Percentiles rank a stretch among this genome's conserved stretches.
phyloP scores from a whole-genome alignment of 2,329 filamentous ascomycete genomes.

The Fusarium illudens region DNA sequence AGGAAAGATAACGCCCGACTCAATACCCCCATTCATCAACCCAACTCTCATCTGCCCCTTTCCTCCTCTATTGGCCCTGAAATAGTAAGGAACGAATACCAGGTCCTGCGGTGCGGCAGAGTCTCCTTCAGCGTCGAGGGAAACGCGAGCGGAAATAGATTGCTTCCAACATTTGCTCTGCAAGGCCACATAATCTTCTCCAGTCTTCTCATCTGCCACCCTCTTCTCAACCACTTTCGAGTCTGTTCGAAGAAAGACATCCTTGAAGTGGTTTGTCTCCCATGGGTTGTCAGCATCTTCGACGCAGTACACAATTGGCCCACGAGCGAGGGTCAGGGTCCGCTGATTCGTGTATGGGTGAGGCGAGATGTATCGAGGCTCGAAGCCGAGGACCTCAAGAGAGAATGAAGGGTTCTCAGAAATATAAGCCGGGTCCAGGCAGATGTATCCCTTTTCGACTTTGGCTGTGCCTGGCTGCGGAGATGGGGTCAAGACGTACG shows the following conservation, averaged over 20 bases:
- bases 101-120: neutral
- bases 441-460: constrained; percentile 59
- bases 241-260: constrained; percentile 32
- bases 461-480: constrained; percentile 12
- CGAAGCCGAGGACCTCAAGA: constrained; percentile 55
- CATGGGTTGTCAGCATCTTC: constrained; percentile 66
- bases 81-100: constrained; percentile 16
- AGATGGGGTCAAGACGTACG: constrained; percentile 48
- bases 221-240: constrained; percentile 10
- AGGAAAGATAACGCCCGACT: constrained; percentile 14
- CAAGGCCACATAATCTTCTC: constrained; percentile 16
- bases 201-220: constrained; percentile 1
- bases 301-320: constrained; percentile 67
- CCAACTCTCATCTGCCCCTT: constrained; percentile 31
- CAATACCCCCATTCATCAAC: constrained; percentile 11
- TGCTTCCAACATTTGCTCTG: constrained; percentile 13
- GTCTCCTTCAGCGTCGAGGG: neutral
- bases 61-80: constrained; percentile 20
- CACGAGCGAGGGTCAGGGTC: constrained; percentile 61
- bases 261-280: constrained; percentile 64
- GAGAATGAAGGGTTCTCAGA: constrained; percentile 45
- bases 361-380: constrained; percentile 58
- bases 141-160: neutral
- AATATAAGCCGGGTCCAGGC: constrained; percentile 54
- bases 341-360: constrained; percentile 65